Percentiles rank a stretch among this genome's conserved stretches.
phyloP scores from a whole-genome alignment of 2,329 filamentous ascomycete species.

The Pseudogymnoascus sp. region DNA sequence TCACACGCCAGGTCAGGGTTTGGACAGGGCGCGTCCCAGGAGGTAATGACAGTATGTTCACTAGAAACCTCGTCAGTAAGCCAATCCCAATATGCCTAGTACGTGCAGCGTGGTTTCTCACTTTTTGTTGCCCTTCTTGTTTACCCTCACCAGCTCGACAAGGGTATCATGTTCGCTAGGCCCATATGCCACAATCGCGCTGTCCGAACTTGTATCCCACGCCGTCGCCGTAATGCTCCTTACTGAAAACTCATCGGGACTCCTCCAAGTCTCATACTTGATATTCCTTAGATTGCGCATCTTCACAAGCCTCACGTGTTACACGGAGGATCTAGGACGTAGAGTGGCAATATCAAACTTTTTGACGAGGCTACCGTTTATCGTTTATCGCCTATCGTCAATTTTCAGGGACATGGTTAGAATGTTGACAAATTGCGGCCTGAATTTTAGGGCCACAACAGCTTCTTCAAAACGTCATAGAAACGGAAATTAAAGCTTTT shows the following conservation, averaged over 20 bases:
- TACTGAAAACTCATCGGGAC: slow-evolving; percentile 38
- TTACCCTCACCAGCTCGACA: slow-evolving; percentile 61
- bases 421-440: background rate
- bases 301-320: slow-evolving; percentile 12
- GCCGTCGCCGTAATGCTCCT: slow-evolving; percentile 65
- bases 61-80: slow-evolving; percentile 18
- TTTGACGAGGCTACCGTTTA: background rate
- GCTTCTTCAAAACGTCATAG: background rate
- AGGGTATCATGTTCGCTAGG: slow-evolving; percentile 60
- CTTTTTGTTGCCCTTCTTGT: slow-evolving; percentile 33
- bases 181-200: slow-evolving; percentile 75
- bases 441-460: background rate
- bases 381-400: slow-evolving; percentile 4
- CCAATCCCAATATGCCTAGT: slow-evolving; percentile 29
- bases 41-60: slow-evolving; percentile 48
- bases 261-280: slow-evolving; percentile 56
- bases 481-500: background rate
- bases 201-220: slow-evolving; percentile 76
- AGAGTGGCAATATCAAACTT: slow-evolving; percentile 4
- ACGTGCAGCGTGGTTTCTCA: slow-evolving; percentile 27
- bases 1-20: slow-evolving; percentile 68
- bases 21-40: slow-evolving; percentile 82
- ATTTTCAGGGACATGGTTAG: background rate
- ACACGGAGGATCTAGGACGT: background rate
- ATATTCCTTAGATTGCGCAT: slow-evolving; percentile 90